Evolutionary conservation across 2,329 filamentous ascomycete species (phyloP), one percentile per base, ranked within the genome.

Genomic region (Grosmannia penicillata): DNA sequence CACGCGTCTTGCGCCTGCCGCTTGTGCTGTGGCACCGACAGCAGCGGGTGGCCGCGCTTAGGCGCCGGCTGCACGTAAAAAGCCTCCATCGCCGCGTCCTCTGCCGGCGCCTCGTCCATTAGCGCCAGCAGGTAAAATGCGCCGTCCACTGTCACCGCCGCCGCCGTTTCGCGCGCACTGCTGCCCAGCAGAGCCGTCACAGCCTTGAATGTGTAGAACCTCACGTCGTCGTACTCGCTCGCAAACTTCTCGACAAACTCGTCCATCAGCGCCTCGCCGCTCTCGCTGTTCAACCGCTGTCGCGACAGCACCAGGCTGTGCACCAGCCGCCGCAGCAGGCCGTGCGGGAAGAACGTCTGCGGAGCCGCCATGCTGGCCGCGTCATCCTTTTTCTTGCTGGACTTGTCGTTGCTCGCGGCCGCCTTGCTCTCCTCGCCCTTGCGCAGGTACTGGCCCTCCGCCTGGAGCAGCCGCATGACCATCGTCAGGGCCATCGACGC

Each of bases 1-100:
- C 89, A 96, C 4, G 85, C 82, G 42, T 85, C 79, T 54, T 95
- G 86, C 0, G 82, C 84, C 48, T 77, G 74, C 51, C 74, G 81
- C 59, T 82, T 89, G 60, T 87, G 82, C 42, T 79, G 70, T 13
- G 68, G 67, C 7, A 80, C 59, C 3, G 78, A 82, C 33, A 66
- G 65, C 11, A 87, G 61, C 14, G 68, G 60, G 47, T 83, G 78
- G 40, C 76, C 75, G 50, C 75, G 77, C 56, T 80, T 80, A 49
- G 70, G 78, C 37, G 68, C 58, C 29, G 69, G 60, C 25, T 52
- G 49, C 33, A 78, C 61, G 52, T 78, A 89, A 52, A 83, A 84
- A 45, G 75, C 68, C 43, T 76, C 68, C 8, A 87, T 60, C 39
- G 82, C 77, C 19, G 77, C 70, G 23, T 68, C 67, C 0, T 73